These are phyloP conservation scores for Hypocrella siamensis DNA, from an alignment of 2,329 filamentous ascomycete species.

Conservation along the genomic window DNA sequence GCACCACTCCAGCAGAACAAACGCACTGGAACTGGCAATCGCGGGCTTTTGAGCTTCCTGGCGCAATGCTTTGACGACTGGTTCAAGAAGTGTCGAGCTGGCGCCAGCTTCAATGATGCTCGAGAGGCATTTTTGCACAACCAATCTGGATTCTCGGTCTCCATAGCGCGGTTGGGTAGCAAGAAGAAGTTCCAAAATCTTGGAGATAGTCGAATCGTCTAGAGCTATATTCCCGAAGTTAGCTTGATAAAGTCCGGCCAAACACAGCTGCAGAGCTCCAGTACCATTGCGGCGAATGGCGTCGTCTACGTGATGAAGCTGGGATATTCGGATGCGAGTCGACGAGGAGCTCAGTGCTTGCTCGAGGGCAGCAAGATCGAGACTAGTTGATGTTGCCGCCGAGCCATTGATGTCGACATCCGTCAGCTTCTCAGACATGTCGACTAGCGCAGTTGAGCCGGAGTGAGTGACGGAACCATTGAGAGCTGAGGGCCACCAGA, in stretches of 20 bases:
- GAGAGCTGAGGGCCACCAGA: slow-evolving; percentile 11
- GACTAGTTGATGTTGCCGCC: slow-evolving; percentile 15
- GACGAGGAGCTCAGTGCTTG: slow-evolving; percentile 45
- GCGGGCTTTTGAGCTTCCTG: slow-evolving; percentile 60
- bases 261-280: neutral
- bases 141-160: slow-evolving; percentile 70
- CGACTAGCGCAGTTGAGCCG: slow-evolving; percentile 9
- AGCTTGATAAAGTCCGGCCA: slow-evolving; percentile 29
- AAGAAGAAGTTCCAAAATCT: slow-evolving; percentile 60
- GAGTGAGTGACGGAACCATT: slow-evolving; percentile 15
- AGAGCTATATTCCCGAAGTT: slow-evolving; percentile 41
- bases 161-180: slow-evolving; percentile 75
- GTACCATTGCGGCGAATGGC: slow-evolving; percentile 20
- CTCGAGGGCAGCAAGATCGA: slow-evolving; percentile 35
- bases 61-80: slow-evolving; percentile 51
- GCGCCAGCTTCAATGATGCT: slow-evolving; percentile 44
- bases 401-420: slow-evolving; percentile 25
- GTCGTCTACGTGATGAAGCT: slow-evolving; percentile 41
- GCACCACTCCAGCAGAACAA: slow-evolving; percentile 85
- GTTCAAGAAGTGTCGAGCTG: slow-evolving; percentile 39
- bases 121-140: slow-evolving; percentile 66
- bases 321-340: slow-evolving; percentile 36
- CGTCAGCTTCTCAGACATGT: slow-evolving; percentile 18
- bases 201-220: slow-evolving; percentile 30
- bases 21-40: slow-evolving; percentile 66